Percentiles rank a stretch among this genome's conserved stretches.
These are phyloP conservation scores for Hyaloscypha variabilis DNA, from an alignment of 495 filamentous ascomycete genomes.

Conservation along the genomic window DNA sequence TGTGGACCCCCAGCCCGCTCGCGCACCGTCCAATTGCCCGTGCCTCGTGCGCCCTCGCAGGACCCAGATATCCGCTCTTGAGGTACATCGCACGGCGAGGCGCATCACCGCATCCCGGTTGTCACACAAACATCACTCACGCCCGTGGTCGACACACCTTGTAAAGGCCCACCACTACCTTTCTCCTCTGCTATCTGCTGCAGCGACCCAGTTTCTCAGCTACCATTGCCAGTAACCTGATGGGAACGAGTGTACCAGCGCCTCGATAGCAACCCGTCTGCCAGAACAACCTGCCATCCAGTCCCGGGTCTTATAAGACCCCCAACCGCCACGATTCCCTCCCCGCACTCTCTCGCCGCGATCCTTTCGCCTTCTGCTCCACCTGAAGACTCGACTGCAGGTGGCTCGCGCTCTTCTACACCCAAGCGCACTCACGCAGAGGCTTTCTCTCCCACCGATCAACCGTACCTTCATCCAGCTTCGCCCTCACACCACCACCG, in stretches of 20 bases:
- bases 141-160: slow-evolving; percentile 9
- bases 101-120: slow-evolving; percentile 17
- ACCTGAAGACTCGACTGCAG: slow-evolving; percentile 22
- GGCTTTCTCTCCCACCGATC: slow-evolving; percentile 28
- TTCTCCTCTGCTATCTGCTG: slow-evolving; percentile 9
- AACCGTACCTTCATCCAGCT: slow-evolving; percentile 29
- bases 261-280: neutral
- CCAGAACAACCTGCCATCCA: slow-evolving; percentile 1
- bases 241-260: slow-evolving; percentile 12
- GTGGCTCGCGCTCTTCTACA: slow-evolving; percentile 25
- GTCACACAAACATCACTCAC: slow-evolving; percentile 22
- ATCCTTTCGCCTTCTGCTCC: slow-evolving; percentile 36
- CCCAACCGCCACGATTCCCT: slow-evolving; percentile 36
- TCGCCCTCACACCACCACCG: slow-evolving; percentile 23
- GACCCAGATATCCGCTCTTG: neutral
- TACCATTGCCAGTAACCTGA: slow-evolving; percentile 3
- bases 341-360: slow-evolving; percentile 35
- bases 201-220: slow-evolving; percentile 17
- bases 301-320: slow-evolving; percentile 27
- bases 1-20: neutral
- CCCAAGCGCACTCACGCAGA: slow-evolving; percentile 34
- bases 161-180: slow-evolving; percentile 7
- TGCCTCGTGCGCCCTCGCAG: neutral
- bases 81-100: slow-evolving; percentile 12
- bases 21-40: neutral